Evolutionary conservation across 1,284 basidiomycete genomes (phyloP).

Genomic region (Pyrrhoderma lamaoense): DNA sequence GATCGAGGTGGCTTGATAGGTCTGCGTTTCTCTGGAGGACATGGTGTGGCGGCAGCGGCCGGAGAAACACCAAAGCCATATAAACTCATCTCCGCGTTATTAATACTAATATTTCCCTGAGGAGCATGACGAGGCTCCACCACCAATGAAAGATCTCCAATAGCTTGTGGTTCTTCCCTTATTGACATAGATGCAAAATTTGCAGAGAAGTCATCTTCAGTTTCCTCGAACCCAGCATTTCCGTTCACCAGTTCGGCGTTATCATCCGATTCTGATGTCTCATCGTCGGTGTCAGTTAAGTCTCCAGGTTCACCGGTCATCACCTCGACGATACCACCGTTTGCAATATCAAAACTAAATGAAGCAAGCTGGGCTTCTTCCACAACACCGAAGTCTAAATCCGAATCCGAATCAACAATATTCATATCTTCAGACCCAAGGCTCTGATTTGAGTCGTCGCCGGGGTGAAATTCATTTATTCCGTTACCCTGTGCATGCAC

Average conservation of each 20-base stretch:
- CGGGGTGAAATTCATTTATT: constrained; percentile 12
- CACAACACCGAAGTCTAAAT: constrained; percentile 39
- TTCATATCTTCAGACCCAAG: constrained; percentile 43
- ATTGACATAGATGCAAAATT: constrained; percentile 16
- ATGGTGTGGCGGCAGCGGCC: constrained; percentile 16
- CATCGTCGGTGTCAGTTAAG: constrained; percentile 29
- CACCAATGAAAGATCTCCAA: not conserved
- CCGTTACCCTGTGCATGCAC: not conserved
- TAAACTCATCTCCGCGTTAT: not conserved
- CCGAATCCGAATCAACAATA: constrained; percentile 23
- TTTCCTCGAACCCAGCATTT: constrained; percentile 4
- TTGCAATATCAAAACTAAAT: constrained; percentile 62
- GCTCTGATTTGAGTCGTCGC: constrained; percentile 19
- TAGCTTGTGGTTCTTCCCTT: not conserved
- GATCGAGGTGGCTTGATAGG: constrained; percentile 32
- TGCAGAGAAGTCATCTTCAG: constrained; percentile 7
- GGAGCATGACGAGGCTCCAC: not conserved
- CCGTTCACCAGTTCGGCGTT: constrained; percentile 6
- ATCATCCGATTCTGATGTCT: constrained; percentile 43
- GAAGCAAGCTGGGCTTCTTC: constrained; percentile 61
- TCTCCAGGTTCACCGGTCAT: constrained; percentile 31
- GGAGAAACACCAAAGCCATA: not conserved
- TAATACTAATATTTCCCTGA: too few species aligned
- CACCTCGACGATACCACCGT: constrained; percentile 39
- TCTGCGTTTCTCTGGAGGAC: constrained; percentile 9